Conservation (phyloP, 2,329 filamentous ascomycete species). For the Lizonia empirigonia region DNA sequence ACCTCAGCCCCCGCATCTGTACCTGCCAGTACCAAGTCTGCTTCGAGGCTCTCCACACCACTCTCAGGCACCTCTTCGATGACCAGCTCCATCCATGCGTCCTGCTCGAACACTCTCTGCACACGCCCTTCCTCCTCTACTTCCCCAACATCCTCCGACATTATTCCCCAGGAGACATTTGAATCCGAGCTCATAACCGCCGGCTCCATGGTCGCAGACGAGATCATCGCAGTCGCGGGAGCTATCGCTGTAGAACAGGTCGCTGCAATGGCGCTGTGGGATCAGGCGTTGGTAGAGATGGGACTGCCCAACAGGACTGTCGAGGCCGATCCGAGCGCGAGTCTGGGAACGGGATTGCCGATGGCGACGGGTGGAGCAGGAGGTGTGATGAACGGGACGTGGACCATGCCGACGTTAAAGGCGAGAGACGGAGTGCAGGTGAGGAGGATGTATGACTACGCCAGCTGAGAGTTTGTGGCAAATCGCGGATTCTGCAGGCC, state of each 20-base stretch:
- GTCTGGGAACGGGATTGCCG: conserved; percentile 10
- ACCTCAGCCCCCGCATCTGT: neutral
- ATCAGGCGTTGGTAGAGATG: conserved; percentile 8
- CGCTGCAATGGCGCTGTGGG: conserved; percentile 10
- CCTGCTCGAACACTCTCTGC: conserved; percentile 19
- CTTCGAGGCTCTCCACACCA: neutral
- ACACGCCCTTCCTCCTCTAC: conserved; percentile 5
- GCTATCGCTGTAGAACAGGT: conserved; percentile 4
- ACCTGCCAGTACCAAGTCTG: neutral
- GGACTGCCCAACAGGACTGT: conserved; percentile 3
- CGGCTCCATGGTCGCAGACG: conserved; percentile 9
- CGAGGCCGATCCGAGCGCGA: conserved; percentile 9
- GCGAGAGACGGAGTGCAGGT: neutral
- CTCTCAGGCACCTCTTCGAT: neutral
- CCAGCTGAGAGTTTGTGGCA: neutral
- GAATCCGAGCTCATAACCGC: conserved; percentile 16
- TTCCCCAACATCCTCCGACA: conserved; percentile 1
- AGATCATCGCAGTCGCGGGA: conserved; percentile 7
- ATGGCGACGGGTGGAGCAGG: conserved; percentile 11
- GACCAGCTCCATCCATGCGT: neutral
- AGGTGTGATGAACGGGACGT: conserved; percentile 8
- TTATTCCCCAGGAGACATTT: conserved; percentile 9
- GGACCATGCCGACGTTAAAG: conserved; percentile 7
- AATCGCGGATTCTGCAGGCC: no score
- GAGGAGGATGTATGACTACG: conserved; percentile 14